phyloP scores from a whole-genome alignment of 2,329 filamentous ascomycete genomes.

The Colletotrichum orchidophilum region DNA sequence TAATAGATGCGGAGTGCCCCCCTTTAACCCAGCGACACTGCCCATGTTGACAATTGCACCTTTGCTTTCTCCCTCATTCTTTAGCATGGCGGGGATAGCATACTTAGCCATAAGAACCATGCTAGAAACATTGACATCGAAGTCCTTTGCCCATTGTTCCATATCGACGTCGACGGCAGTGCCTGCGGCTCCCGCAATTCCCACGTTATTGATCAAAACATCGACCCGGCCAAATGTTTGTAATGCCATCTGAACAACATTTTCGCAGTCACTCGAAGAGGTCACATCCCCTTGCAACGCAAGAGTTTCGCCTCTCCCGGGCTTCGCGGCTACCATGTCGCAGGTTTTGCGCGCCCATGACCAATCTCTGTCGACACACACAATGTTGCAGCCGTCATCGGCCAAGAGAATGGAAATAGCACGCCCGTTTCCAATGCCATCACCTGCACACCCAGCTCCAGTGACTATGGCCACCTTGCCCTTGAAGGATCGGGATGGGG shows the following conservation, averaged over 20 bases:
- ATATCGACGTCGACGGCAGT: constrained; percentile 70
- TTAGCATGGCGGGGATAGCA: constrained; percentile 37
- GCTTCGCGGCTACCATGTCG: constrained; percentile 56
- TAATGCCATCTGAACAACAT: constrained; percentile 51
- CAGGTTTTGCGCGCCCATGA: constrained; percentile 62
- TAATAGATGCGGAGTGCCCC: constrained; percentile 49
- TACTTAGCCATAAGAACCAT: constrained; percentile 35
- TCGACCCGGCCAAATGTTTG: constrained; percentile 64
- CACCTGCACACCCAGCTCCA: constrained; percentile 64
- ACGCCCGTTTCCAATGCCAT: constrained; percentile 69
- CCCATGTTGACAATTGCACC: constrained; percentile 71
- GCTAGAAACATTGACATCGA: constrained; percentile 52
- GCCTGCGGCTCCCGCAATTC: constrained; percentile 66
- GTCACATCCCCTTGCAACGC: constrained; percentile 65
- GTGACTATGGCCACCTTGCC: constrained; percentile 61
- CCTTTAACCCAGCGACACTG: constrained; percentile 64
- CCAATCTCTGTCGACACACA: constrained; percentile 65
- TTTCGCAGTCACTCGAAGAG: constrained; percentile 57
- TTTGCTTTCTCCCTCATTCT: constrained; percentile 57
- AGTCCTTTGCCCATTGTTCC: constrained; percentile 62
- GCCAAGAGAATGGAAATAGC: constrained; percentile 68
- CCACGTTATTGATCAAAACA: constrained; percentile 73
- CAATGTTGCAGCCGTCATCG: constrained; percentile 64
- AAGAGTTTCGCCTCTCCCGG: constrained; percentile 49
- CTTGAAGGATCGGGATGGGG: constrained; percentile 39